A percentile compares a stretch with the other conserved stretches of the same genome.
phyloP scores from a whole-genome alignment of 2,329 filamentous ascomycete genomes.

The Epichloe baconii region DNA sequence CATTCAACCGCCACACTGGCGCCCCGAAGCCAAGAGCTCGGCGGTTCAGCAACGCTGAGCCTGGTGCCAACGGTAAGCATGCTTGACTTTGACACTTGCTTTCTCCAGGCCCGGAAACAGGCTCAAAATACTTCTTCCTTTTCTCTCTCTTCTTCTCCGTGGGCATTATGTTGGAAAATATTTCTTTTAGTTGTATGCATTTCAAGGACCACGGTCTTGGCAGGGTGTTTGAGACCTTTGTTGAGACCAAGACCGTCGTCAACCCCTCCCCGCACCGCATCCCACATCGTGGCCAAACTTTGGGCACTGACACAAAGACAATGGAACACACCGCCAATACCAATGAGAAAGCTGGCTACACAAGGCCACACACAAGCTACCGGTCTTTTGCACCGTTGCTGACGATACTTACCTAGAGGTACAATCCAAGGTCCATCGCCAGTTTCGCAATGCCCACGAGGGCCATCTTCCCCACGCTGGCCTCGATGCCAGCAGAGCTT shows the following conservation, averaged over 20 bases:
- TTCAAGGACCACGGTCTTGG: not conserved
- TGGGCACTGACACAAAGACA: not conserved
- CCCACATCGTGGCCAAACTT: not conserved
- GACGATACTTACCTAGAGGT: slow-evolving; percentile 43
- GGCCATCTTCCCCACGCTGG: slow-evolving; percentile 85
- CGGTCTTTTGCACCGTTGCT: slow-evolving; percentile 3
- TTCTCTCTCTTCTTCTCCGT: not conserved
- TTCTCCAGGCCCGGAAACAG: not conserved
- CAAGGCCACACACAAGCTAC: not conserved
- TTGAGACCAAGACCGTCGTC: not conserved
- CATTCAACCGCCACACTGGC: slow-evolving; percentile 53
- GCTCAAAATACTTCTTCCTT: not conserved
- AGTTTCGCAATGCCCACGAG: slow-evolving; percentile 82
- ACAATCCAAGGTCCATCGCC: slow-evolving; percentile 70
- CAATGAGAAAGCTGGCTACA: not conserved
- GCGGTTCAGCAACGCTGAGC: slow-evolving; percentile 46
- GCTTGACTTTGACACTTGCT: not conserved
- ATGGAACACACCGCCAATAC: not conserved
- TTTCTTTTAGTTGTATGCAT: not conserved
- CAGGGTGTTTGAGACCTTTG: not conserved
- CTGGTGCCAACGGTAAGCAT: slow-evolving; percentile 40
- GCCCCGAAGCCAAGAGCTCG: slow-evolving; percentile 39
- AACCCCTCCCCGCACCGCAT: slow-evolving; percentile 1
- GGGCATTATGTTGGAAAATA: not conserved
- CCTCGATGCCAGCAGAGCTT: slow-evolving; percentile 75